These are phyloP conservation scores for Lumnitzera racemosa DNA, from an alignment of 345 rosid genomes.

Conservation along the genomic window DNA sequence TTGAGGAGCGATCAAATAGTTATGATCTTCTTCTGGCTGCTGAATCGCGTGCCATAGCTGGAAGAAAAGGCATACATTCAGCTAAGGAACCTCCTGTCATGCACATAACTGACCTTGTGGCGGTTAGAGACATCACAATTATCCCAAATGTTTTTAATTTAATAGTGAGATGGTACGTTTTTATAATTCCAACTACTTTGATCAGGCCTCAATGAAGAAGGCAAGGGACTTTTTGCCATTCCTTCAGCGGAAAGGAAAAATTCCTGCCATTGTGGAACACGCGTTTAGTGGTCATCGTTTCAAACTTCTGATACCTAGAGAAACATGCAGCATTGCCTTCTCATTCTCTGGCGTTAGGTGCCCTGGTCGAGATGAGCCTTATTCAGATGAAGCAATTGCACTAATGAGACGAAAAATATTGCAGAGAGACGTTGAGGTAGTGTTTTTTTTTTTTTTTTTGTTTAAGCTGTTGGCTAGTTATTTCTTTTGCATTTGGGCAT, in stretches of 20 bases:
- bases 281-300: constrained; percentile 98
- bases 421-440: constrained; percentile 95
- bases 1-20: constrained; percentile 93
- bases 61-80: constrained; percentile 80
- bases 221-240: constrained; percentile 87
- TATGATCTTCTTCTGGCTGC: constrained; percentile 91
- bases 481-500: constrained; percentile 2
- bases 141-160: neutral
- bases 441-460: neutral
- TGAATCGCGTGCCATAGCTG: constrained; percentile 72
- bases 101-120: constrained; percentile 77
- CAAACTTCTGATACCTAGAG: constrained; percentile 88
- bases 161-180: neutral
- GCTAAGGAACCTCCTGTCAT: constrained; percentile 65
- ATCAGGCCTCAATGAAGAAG: constrained; percentile 77
- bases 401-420: constrained; percentile 88
- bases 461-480: neutral
- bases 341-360: constrained; percentile 98
- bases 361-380: constrained; percentile 89
- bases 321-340: constrained; percentile 91
- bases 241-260: constrained; percentile 62
- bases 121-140: constrained; percentile 29
- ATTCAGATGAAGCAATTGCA: constrained; percentile 90
- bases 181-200: constrained; percentile 3
- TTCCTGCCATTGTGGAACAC: constrained; percentile 86